A percentile compares a stretch with the other conserved stretches of the same genome.
These are phyloP conservation scores for Corinectria fuckeliana DNA, from an alignment of 2,329 filamentous ascomycete species.

Conservation along the genomic window DNA sequence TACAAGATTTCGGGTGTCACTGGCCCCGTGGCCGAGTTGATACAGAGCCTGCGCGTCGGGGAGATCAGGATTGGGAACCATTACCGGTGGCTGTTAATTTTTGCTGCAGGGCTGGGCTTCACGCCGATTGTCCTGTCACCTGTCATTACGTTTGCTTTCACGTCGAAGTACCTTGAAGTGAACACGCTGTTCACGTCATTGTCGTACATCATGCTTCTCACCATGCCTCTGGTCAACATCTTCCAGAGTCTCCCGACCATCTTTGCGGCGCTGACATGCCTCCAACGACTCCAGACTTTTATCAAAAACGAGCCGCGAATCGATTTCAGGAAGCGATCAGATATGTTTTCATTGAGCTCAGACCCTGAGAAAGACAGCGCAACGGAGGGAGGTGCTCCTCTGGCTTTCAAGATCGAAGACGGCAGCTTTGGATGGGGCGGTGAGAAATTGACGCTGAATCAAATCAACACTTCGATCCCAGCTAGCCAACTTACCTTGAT, in stretches of 20 bases:
- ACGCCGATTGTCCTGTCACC: conserved; percentile 46
- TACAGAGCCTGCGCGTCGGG: conserved; percentile 38
- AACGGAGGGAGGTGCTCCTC: fast-evolving
- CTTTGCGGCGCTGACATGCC: conserved; percentile 42
- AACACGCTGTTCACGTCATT: conserved; percentile 44
- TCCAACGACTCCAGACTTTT: conserved; percentile 46
- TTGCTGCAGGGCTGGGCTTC: conserved; percentile 38
- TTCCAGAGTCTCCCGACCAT: conserved; percentile 44
- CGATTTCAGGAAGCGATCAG: conserved; percentile 28
- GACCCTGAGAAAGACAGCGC: conserved; percentile 14
- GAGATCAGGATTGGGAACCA: conserved; percentile 40
- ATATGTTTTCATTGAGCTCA: background rate
- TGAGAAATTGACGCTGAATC: conserved; percentile 29
- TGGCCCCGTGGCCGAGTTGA: conserved; percentile 36
- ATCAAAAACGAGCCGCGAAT: conserved; percentile 39
- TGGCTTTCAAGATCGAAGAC: conserved; percentile 25
- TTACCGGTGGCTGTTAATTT: conserved; percentile 36
- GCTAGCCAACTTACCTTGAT: conserved; percentile 41
- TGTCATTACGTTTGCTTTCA: conserved; percentile 42
- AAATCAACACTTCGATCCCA: conserved; percentile 26
- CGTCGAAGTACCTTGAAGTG: conserved; percentile 32
- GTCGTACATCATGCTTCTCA: conserved; percentile 45
- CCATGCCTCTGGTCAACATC: conserved; percentile 39
- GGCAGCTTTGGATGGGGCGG: conserved; percentile 38
- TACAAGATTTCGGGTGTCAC: conserved; percentile 43